phyloP scores from a whole-genome alignment of 352 stramenopile species.

The Globisporangium recalcitrans region DNA sequence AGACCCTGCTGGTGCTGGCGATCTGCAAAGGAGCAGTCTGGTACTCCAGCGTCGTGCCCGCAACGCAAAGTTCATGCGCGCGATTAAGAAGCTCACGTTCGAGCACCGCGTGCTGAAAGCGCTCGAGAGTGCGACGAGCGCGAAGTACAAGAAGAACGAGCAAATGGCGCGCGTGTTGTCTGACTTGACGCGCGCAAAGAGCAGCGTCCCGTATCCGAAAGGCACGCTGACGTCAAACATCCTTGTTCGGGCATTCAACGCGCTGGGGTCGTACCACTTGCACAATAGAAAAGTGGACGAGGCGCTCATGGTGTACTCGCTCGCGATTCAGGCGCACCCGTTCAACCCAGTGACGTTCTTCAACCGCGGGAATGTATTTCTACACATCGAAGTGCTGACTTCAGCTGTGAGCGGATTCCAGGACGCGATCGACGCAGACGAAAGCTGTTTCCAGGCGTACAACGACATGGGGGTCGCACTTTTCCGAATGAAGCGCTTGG shows the following conservation, averaged over 20 bases:
- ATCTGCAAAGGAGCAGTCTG: neutral
- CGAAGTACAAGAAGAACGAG: conserved; percentile 38
- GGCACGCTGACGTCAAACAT: conserved; percentile 37
- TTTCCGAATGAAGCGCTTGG: conserved; percentile 34
- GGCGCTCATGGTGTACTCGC: conserved; percentile 43
- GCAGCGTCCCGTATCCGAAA: conserved; percentile 26
- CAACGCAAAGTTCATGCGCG: conserved; percentile 27
- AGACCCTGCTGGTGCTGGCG: neutral
- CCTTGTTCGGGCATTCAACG: conserved; percentile 53
- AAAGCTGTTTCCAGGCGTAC: conserved; percentile 29
- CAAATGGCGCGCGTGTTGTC: conserved; percentile 21
- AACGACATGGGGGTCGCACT: conserved; percentile 50
- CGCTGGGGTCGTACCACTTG: conserved; percentile 29
- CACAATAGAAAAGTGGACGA: conserved; percentile 31
- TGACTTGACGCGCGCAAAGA: conserved; percentile 20
- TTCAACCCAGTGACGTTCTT: conserved; percentile 34
- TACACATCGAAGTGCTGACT: conserved; percentile 29
- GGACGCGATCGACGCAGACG: conserved; percentile 42
- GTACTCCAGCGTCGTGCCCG: conserved; percentile 8
- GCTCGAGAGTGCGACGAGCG: conserved; percentile 23
- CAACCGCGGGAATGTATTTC: conserved; percentile 50
- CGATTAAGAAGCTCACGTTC: conserved; percentile 40
- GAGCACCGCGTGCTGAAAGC: conserved; percentile 41
- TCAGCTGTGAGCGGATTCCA: conserved; percentile 41
- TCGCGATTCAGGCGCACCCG: conserved; percentile 44